These are phyloP conservation scores for Arctostaphylos glauca DNA, from an alignment of 148 eudicot species.

Conservation along the genomic window DNA sequence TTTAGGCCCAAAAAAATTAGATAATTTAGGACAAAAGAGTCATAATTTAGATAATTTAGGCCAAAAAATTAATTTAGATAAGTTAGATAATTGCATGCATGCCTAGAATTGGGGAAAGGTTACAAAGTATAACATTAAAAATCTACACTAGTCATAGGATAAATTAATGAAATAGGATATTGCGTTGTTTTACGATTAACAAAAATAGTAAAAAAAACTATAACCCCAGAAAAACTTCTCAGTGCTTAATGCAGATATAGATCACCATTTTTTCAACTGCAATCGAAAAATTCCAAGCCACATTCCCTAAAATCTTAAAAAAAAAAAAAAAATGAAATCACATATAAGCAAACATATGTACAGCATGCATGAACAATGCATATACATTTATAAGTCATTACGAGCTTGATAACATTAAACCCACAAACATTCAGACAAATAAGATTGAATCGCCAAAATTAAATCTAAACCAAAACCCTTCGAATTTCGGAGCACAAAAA, in stretches of 20 bases:
- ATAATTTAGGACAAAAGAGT: too few species aligned
- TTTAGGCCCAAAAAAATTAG: too few species aligned
- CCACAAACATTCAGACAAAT: neutral
- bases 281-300: slow-evolving; percentile 4
- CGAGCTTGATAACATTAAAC: neutral
- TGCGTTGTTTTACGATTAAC: neutral
- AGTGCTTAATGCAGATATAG: neutral
- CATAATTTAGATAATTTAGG: too few species aligned
- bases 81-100: neutral
- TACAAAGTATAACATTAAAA: neutral
- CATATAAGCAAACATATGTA: neutral
- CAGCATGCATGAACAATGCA: neutral
- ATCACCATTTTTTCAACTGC: neutral
- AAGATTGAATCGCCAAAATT: neutral
- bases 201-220: neutral
- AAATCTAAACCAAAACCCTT: slow-evolving; percentile 3
- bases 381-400: neutral
- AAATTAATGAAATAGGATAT: neutral
- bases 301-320: neutral
- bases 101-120: neutral
- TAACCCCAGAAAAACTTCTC: neutral
- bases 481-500: neutral
- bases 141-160: neutral
- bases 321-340: neutral
- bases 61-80: neutral